Conservation (phyloP, 345 rosid genomes). For the Pistacia vera region DNA sequence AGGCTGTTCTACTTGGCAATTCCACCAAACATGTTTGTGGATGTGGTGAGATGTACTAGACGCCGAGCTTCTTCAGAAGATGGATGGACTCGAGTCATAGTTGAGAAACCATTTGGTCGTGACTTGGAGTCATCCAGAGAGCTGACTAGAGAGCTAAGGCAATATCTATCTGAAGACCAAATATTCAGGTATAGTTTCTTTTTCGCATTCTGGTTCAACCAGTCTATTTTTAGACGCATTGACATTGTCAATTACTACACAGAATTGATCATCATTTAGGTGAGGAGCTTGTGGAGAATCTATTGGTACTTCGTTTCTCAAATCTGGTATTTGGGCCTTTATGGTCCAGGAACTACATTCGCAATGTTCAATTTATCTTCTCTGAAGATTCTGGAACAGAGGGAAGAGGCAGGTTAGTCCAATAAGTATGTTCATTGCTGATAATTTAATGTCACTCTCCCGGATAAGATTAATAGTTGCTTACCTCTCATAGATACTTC, state of each 20-base stretch:
- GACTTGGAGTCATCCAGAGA: constrained; percentile 51
- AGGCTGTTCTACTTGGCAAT: constrained; percentile 56
- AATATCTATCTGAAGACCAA: constrained; percentile 47
- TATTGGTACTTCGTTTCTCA: constrained; percentile 57
- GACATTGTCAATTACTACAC: background rate
- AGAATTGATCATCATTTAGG: constrained; percentile 62
- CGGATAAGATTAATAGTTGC: background rate
- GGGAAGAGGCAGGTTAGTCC: constrained; percentile 50
- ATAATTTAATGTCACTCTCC: background rate
- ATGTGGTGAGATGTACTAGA: constrained; percentile 49
- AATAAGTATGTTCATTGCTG: background rate
- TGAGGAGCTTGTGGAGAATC: constrained; percentile 55
- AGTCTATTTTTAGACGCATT: background rate
- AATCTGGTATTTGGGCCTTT: constrained; percentile 57
- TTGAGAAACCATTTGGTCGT: constrained; percentile 59
- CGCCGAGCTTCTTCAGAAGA: constrained; percentile 45
- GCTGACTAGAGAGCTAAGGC: constrained; percentile 40
- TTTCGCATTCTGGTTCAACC: background rate
- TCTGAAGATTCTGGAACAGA: constrained; percentile 55
- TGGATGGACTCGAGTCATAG: constrained; percentile 60
- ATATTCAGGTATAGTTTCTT: constrained; percentile 46
- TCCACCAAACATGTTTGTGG: constrained; percentile 50
- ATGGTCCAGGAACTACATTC: constrained; percentile 57
- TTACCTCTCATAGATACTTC: constrained; percentile 34
- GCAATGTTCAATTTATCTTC: constrained; percentile 53